Evolutionary conservation across 768 basidiomycete genomes (phyloP), one percentile per base, ranked within the genome.

Genomic region (Galerina sulciceps): DNA sequence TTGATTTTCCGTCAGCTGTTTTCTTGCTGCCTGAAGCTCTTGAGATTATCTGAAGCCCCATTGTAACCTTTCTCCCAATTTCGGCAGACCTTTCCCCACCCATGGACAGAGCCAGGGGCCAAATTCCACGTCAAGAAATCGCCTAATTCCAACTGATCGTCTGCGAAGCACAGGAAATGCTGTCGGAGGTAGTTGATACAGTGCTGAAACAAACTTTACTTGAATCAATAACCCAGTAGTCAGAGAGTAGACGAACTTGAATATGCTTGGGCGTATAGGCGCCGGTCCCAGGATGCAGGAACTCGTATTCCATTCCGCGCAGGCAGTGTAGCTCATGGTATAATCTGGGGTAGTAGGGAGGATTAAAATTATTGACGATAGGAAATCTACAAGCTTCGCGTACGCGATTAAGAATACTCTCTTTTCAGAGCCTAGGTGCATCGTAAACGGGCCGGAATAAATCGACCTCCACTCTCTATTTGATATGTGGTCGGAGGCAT

Each of bases 381-480:
- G 9, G 10, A 4, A 22, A 18, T 10, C 10, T 35, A 11, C 5
- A 35, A 15, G 6, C 6, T 6, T 11, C 42, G 36, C 57, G 18
- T 53, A 58, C 57, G 57, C 50, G 6, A 58, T 53, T n/a, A 58
- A 44, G 37, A 58, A 58, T 22, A 58, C 34, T 40, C 57, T 42
- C 1, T 45, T 10, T 34, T 58, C 57, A 23, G 35, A 45, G 3
- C 57, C 57, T 31, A 53, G 18, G 35, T 53, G 57, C 18, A 58
- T 20, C 37, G 57, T 58, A 45, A 53, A 58, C 4, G 57, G 42
- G 8, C 57, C 57, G 8, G 57, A 45, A 53, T 58, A 58, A 22
- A 58, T 58, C 2, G 57, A 45, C 23, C 51, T 44, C 57, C 57
- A 58, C 53, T 58, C 57, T 35, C 13, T 35, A 45, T 53, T 45